Conservation (phyloP, 2,329 filamentous ascomycete species). For the Hymenoscyphus fructigenus region DNA sequence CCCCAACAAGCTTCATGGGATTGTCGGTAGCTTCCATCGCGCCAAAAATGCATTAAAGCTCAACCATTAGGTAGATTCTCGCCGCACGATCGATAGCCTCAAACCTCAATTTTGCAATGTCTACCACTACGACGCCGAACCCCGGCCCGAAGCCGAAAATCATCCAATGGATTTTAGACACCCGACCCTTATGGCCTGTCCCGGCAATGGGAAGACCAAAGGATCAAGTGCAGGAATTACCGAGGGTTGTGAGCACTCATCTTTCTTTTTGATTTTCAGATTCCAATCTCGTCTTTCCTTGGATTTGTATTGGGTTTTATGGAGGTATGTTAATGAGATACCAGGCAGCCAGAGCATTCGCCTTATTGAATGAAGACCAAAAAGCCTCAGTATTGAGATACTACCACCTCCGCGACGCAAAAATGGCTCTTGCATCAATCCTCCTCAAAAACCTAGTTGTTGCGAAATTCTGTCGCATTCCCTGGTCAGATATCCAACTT, state of each 20-base stretch:
- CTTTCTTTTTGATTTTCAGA: neutral
- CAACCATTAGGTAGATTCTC: neutral
- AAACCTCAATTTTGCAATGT: neutral
- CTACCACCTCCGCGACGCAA: constrained; percentile 69
- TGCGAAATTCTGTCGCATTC: constrained; percentile 53
- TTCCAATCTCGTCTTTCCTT: neutral
- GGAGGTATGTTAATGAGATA: neutral
- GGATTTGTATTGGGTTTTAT: too few relatives aligned
- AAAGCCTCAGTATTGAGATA: constrained; percentile 57
- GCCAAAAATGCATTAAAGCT: neutral
- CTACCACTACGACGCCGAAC: neutral
- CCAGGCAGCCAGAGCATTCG: constrained; percentile 54
- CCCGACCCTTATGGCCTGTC: constrained; percentile 55
- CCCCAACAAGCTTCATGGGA: too few relatives aligned
- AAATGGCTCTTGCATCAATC: constrained; percentile 70
- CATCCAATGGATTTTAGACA: constrained; percentile 63
- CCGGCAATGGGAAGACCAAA: constrained; percentile 37
- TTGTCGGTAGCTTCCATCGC: too few relatives aligned
- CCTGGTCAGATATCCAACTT: constrained; percentile 60
- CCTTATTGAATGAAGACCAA: constrained; percentile 55
- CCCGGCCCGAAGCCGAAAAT: constrained; percentile 38
- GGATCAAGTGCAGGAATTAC: constrained; percentile 39
- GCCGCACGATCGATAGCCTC: neutral
- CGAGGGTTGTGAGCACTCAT: constrained; percentile 27
- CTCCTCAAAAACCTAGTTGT: constrained; percentile 73